These are phyloP conservation scores for Metschnikowia vanudenii DNA, from an alignment of 805 yeast species.

Conservation along the genomic window DNA sequence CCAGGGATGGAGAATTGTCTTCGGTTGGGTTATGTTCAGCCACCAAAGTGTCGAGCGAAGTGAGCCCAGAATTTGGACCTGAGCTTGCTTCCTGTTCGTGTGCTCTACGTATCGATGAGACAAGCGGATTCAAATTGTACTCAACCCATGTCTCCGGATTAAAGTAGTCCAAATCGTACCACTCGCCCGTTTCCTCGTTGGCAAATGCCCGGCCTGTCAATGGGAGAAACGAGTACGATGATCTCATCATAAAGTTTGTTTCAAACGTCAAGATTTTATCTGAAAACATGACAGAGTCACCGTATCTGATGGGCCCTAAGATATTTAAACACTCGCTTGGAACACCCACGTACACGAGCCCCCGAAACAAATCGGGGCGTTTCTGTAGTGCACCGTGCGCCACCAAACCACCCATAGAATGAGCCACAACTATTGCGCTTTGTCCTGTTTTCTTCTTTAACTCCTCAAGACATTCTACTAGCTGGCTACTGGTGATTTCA, in stretches of 20 bases:
- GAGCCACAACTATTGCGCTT: conserved; percentile 74
- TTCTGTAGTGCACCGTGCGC: conserved; percentile 75
- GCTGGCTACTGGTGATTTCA: conserved; percentile 50
- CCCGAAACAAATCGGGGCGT: conserved; percentile 67
- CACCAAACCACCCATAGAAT: conserved; percentile 92
- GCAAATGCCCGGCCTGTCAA: conserved; percentile 70
- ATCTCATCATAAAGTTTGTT: conserved; percentile 85
- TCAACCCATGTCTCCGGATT: conserved; percentile 79
- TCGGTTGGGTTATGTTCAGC: conserved; percentile 8
- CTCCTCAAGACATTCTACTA: conserved; percentile 47
- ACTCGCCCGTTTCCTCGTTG: conserved; percentile 56
- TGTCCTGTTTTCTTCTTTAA: conserved; percentile 50
- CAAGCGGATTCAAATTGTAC: conserved; percentile 73
- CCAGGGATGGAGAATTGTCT: conserved; percentile 2
- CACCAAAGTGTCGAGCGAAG: conserved; percentile 13
- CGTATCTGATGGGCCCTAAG: conserved; percentile 79
- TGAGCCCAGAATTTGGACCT: conserved; percentile 2
- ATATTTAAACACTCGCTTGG: conserved; percentile 85
- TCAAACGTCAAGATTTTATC: conserved; percentile 75
- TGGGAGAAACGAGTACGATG: conserved; percentile 78
- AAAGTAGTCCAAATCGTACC: conserved; percentile 69
- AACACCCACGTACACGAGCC: conserved; percentile 76
- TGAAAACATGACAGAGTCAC: conserved; percentile 75
- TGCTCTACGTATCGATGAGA: conserved; percentile 38
- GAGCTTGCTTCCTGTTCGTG: conserved; percentile 6